Base-by-base conservation (phyloP, 805 yeast species). In the Ogataea corticis region DNA sequence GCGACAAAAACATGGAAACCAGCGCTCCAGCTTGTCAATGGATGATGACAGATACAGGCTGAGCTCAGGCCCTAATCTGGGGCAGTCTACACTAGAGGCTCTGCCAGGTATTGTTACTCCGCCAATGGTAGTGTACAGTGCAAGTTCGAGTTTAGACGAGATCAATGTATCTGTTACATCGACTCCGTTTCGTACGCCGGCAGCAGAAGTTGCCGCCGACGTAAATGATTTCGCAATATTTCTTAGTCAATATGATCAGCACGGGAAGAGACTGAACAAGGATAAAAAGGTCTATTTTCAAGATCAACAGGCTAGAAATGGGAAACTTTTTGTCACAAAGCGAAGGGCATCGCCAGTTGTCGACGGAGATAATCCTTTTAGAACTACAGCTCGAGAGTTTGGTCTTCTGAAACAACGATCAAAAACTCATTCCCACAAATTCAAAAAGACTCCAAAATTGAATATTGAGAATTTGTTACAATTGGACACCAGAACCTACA, bases 81-180 rank as follows among this genome's bases (percentile, higher is more conserved):
- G 58, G 4, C 53, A 56, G 25, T 32, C 39, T 3, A 54, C 58
- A 5, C 41, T 56, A 18, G 56, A 52, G 3, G 41, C 36, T 5
- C 44, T 56, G 16, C 59, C 59, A 2, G 59, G 59, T 2, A 45
- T 55, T 9, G 38, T 27, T 23, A 54, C 59, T 11, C 59, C 59
- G 3, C 54, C 56, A 6, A 33, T 40, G n/a, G 32, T 34, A 15
- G 48, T 41, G 12, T 48, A 44, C 41, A 54, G 56, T 27, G 44
- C 58, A 5, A 42, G 45, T 18, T 45, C 56, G 5, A 42, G 39
- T 5, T 31, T 54, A 7, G 46, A 51, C 14, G 56, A 50, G 13
- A 43, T 38, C 29, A 45, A 38, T 30, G 23, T 54, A 2, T 51
- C 56, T 5, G 49, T 52, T 6, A 54, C 56, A 1, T 51, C 56